Evolutionary conservation across 257 asterid genomes (phyloP).

Genomic region (Solanum clarkiae): DNA sequence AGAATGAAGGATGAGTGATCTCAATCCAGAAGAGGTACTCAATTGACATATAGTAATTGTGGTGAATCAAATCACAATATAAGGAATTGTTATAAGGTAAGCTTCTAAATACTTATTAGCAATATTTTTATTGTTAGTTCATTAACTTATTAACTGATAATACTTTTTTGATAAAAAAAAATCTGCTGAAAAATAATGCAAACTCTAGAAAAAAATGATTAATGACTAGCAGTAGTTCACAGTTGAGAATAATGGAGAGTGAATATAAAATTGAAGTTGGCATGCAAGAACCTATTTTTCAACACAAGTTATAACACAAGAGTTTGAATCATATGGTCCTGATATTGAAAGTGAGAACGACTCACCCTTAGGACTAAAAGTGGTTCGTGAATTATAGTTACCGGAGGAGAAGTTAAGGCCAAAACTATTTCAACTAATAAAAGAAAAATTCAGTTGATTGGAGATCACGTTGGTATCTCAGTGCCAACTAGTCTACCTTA

Average conservation of each 20-base stretch:
- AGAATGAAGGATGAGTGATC: not conserved
- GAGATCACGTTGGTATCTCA: not conserved
- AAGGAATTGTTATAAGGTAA: not conserved
- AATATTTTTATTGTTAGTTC: too few relatives aligned
- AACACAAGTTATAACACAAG: not conserved
- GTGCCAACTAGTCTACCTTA: too few relatives aligned
- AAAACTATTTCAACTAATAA: not conserved
- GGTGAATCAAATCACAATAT: not conserved
- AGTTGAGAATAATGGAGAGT: too few relatives aligned
- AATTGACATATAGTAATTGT: too few relatives aligned
- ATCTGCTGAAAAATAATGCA: too few relatives aligned
- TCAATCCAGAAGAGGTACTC: not conserved
- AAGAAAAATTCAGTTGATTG: not conserved
- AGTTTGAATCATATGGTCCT: not conserved
- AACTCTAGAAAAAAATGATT: too few relatives aligned
- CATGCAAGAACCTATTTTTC: too few relatives aligned
- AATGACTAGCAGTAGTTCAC: too few relatives aligned
- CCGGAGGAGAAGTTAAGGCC: not conserved
- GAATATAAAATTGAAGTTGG: too few relatives aligned
- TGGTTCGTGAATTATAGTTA: not conserved
- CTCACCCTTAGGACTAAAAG: not conserved
- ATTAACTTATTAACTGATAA: too few relatives aligned
- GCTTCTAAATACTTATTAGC: too few relatives aligned
- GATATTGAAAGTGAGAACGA: not conserved
- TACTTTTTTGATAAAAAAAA: too few relatives aligned